Percentiles rank a stretch among this genome's conserved stretches.
phyloP scores from a whole-genome alignment of 768 basidiomycete species.

The Hemileccinum rubropunctum region DNA sequence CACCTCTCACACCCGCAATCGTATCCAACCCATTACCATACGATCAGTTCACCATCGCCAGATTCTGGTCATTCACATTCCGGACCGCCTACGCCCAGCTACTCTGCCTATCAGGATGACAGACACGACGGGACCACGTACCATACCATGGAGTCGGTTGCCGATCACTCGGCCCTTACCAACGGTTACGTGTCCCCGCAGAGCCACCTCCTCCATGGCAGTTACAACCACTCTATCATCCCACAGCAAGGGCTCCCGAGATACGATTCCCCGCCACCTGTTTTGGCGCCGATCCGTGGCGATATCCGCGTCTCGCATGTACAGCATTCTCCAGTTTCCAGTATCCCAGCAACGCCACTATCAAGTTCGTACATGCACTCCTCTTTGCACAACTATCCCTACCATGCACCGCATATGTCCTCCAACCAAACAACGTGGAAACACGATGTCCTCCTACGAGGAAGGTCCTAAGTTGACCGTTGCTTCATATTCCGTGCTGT shows the following conservation, averaged over 20 bases:
- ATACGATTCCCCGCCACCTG: constrained; percentile 54
- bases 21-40: constrained; percentile 37
- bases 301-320: constrained; percentile 29
- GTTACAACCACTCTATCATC: constrained; percentile 21
- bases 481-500: neutral
- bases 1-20: constrained; percentile 56
- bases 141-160: constrained; percentile 32
- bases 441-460: constrained; percentile 41
- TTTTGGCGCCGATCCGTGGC: constrained; percentile 47
- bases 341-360: constrained; percentile 32
- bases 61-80: constrained; percentile 45
- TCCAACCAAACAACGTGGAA: constrained; percentile 47
- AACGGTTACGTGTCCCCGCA: constrained; percentile 34
- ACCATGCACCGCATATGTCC: constrained; percentile 36
- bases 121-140: constrained; percentile 38
- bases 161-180: constrained; percentile 28
- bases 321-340: constrained; percentile 30
- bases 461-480: constrained; percentile 21
- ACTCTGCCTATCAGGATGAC: constrained; percentile 47
- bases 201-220: constrained; percentile 25
- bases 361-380: constrained; percentile 41
- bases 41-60: constrained; percentile 45
- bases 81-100: constrained; percentile 34
- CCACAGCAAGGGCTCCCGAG: constrained; percentile 28
- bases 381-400: constrained; percentile 39